phyloP scores from a whole-genome alignment of 2,329 filamentous ascomycete species.

The Pyrenochaeta sp. region DNA sequence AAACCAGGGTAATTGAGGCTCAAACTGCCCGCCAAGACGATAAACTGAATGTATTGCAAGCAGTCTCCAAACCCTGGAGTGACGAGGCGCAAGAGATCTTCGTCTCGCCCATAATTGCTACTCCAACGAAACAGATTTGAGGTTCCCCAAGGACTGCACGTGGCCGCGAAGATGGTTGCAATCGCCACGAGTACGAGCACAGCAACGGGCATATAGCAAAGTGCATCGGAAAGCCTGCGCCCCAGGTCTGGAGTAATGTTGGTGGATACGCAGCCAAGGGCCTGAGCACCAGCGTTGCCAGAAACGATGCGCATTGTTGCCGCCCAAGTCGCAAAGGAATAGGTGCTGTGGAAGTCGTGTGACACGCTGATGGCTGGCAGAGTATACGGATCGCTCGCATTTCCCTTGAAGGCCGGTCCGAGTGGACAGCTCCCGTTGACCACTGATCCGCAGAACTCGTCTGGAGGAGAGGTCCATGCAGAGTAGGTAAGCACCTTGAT shows the following conservation, averaged over 20 bases:
- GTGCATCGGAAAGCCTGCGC: slow-evolving; percentile 68
- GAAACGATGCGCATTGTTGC: slow-evolving; percentile 78
- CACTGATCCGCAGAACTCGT: slow-evolving; percentile 71
- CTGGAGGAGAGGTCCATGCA: slow-evolving; percentile 64
- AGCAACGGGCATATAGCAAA: slow-evolving; percentile 79
- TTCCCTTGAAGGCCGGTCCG: slow-evolving; percentile 72
- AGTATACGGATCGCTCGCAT: slow-evolving; percentile 59
- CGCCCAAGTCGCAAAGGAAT: slow-evolving; percentile 84
- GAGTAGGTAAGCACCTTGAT: slow-evolving; percentile 81
- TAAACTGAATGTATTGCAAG: slow-evolving; percentile 94
- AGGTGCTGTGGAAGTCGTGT: slow-evolving; percentile 80
- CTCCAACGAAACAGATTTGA: slow-evolving; percentile 92
- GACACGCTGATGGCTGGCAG: slow-evolving; percentile 78
- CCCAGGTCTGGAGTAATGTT: slow-evolving; percentile 86
- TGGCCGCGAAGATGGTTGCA: slow-evolving; percentile 83
- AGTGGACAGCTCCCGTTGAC: slow-evolving; percentile 71
- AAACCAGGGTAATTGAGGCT: slow-evolving; percentile 91
- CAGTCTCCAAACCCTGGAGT: slow-evolving; percentile 97
- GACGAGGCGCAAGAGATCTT: slow-evolving; percentile 87
- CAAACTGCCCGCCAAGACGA: slow-evolving; percentile 85
- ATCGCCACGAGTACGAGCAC: slow-evolving; percentile 82
- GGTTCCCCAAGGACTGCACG: slow-evolving; percentile 94
- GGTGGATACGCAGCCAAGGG: slow-evolving; percentile 82
- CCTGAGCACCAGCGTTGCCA: slow-evolving; percentile 69
- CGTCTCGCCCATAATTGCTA: slow-evolving; percentile 96